phyloP scores from a whole-genome alignment of 768 basidiomycete species.

The Tubosaeta sp. region DNA sequence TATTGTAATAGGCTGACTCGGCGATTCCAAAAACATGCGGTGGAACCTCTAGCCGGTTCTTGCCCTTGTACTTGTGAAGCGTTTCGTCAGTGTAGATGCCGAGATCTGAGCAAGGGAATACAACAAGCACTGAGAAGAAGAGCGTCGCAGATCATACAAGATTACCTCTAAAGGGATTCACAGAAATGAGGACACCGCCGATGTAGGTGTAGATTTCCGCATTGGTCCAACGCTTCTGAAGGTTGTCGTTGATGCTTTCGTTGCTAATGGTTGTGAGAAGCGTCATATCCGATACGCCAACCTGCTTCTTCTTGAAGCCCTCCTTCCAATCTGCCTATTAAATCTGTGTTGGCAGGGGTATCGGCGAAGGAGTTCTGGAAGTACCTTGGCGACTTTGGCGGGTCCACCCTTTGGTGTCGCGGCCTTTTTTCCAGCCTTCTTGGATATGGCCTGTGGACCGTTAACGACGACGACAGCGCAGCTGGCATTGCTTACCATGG shows the following conservation, averaged over 20 bases:
- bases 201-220: constrained; percentile 99
- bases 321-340: constrained; percentile 97
- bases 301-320: constrained; percentile 99
- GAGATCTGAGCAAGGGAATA: constrained; percentile 55
- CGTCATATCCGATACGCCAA: constrained; percentile 99
- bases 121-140: constrained; percentile 6
- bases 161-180: constrained; percentile 92
- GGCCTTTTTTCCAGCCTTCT: constrained; percentile 87
- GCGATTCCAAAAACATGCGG: constrained; percentile 98
- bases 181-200: constrained; percentile 97
- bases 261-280: constrained; percentile 95
- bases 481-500: constrained; percentile 18
- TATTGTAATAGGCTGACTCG: constrained; percentile 96
- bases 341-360: constrained; percentile 8
- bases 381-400: constrained; percentile 74
- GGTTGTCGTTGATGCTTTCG: constrained; percentile 95
- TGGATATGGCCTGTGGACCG: constrained; percentile 66
- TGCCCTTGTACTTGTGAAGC: constrained; percentile 82
- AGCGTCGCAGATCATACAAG: constrained; percentile 7
- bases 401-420: constrained; percentile 55
- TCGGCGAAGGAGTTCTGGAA: constrained; percentile 4
- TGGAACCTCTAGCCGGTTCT: constrained; percentile 96
- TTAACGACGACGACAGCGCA: constrained; percentile 1
- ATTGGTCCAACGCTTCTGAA: constrained; percentile 93
- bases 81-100: constrained; percentile 96